These are phyloP conservation scores for Penicillium sp. DNA, from an alignment of 2,329 filamentous ascomycete genomes.

Conservation along the genomic window DNA sequence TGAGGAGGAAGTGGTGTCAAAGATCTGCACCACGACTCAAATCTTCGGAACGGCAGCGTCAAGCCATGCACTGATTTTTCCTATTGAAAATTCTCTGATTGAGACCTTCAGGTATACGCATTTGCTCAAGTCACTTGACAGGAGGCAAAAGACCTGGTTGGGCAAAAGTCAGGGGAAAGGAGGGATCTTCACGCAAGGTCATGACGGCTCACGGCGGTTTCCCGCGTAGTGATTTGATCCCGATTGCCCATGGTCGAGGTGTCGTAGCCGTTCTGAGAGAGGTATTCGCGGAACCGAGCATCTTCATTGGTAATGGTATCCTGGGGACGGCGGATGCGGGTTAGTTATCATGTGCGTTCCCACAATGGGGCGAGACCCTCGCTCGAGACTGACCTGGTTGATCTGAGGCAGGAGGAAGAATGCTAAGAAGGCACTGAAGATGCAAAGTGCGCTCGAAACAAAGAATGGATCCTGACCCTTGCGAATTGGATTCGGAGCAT, in stretches of 20 bases:
- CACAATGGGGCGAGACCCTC: background rate
- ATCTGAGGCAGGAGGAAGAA: conserved; percentile 68
- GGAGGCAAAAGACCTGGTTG: too few relatives aligned
- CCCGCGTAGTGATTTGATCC: conserved; percentile 1
- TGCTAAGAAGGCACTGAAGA: conserved; percentile 64
- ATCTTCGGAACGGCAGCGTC: too few relatives aligned
- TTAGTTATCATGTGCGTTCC: background rate
- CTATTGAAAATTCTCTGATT: too few relatives aligned
- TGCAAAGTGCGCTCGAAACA: conserved; percentile 69
- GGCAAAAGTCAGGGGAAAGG: too few relatives aligned
- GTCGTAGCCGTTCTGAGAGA: conserved; percentile 72
- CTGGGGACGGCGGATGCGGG: conserved; percentile 37
- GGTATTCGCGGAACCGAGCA: conserved; percentile 64
- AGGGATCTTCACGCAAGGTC: background rate
- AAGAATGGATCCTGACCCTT: conserved; percentile 83
- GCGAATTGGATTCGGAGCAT: conserved; percentile 50
- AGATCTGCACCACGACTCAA: too few relatives aligned
- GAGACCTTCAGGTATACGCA: too few relatives aligned
- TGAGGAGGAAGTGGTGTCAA: too few relatives aligned
- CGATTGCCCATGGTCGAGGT: conserved; percentile 50
- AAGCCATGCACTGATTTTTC: too few relatives aligned
- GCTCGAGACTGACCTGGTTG: conserved; percentile 42
- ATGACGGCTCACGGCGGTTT: background rate
- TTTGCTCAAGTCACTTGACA: too few relatives aligned
- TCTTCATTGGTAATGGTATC: conserved; percentile 81